A percentile compares a stretch with the other conserved stretches of the same genome.
These are phyloP conservation scores for Hsuehochloa calcarea DNA, from an alignment of 176 grass and related monocot genomes.

Conservation along the genomic window DNA sequence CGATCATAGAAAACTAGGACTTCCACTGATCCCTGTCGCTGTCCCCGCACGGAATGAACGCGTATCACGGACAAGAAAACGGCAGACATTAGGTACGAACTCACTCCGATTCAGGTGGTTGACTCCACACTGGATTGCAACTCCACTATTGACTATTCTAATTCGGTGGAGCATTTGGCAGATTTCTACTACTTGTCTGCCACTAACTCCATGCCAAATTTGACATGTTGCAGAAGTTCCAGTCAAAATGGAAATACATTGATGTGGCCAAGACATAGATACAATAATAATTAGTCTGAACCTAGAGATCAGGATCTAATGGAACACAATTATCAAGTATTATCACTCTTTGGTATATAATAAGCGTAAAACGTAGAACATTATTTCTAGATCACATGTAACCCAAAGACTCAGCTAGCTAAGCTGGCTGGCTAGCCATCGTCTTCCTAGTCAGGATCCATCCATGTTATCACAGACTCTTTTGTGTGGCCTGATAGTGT, in stretches of 20 bases:
- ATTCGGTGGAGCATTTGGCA: constrained; percentile 5
- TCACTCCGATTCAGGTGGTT: constrained; percentile 7
- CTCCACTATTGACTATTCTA: not conserved
- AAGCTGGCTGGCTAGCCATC: not conserved
- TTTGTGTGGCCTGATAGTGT: not conserved
- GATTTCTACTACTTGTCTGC: not conserved
- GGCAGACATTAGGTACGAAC: not conserved
- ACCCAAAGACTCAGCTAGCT: not conserved
- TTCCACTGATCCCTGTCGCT: too few relatives aligned
- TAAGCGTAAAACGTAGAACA: not conserved
- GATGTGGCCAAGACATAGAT: not conserved
- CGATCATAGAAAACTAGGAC: too few relatives aligned
- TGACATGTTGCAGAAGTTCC: not conserved
- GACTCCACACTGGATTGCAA: not conserved
- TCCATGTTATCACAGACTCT: not conserved
- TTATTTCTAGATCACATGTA: not conserved
- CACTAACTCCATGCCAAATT: not conserved
- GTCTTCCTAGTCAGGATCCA: not conserved
- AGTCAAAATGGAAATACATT: not conserved
- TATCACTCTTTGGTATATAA: not conserved
- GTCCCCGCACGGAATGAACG: not conserved
- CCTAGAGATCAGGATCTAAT: not conserved
- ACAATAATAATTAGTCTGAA: not conserved
- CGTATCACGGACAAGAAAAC: not conserved
- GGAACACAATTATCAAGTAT: not conserved